Conservation (phyloP, 352 stramenopile genomes). For the Phytophthora tubulina region DNA sequence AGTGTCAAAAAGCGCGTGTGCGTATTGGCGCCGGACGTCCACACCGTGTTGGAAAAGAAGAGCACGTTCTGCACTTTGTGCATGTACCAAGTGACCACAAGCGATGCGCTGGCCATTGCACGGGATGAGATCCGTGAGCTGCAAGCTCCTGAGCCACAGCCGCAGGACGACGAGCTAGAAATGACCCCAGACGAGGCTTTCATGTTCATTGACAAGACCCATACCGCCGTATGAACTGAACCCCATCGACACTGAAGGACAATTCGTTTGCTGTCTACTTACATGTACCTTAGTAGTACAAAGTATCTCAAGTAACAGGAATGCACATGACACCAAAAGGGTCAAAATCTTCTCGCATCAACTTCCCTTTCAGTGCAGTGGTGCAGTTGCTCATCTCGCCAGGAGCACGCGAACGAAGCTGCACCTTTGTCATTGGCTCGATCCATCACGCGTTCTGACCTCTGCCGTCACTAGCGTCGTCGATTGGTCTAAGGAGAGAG, state of each 20-base stretch:
- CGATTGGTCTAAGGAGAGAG: conserved; percentile 28
- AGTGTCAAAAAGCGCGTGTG: conserved; percentile 52
- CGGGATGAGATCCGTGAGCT: conserved; percentile 42
- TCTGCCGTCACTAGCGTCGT: conserved; percentile 6
- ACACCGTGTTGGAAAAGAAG: conserved; percentile 46
- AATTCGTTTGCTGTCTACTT: not conserved
- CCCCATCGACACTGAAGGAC: conserved; percentile 3
- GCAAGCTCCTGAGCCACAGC: conserved; percentile 5
- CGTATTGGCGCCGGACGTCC: conserved; percentile 48
- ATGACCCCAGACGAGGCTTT: conserved; percentile 2
- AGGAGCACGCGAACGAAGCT: conserved; percentile 21
- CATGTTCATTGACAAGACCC: not conserved
- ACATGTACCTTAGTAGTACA: conserved; percentile 20
- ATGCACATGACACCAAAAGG: conserved; percentile 11
- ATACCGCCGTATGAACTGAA: not conserved
- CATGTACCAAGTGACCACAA: conserved; percentile 37
- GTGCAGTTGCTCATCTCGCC: conserved; percentile 13
- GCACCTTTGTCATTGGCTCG: conserved; percentile 21
- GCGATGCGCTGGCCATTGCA: conserved; percentile 40
- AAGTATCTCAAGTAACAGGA: conserved; percentile 20
- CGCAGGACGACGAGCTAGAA: conserved; percentile 30
- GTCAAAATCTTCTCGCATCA: not conserved
- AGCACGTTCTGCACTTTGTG: conserved; percentile 51
- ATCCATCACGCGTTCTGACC: conserved; percentile 31
- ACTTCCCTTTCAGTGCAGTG: not conserved